Conservation (phyloP, 164 flowering plant genomes). For the Cinnamomum micranthum region DNA sequence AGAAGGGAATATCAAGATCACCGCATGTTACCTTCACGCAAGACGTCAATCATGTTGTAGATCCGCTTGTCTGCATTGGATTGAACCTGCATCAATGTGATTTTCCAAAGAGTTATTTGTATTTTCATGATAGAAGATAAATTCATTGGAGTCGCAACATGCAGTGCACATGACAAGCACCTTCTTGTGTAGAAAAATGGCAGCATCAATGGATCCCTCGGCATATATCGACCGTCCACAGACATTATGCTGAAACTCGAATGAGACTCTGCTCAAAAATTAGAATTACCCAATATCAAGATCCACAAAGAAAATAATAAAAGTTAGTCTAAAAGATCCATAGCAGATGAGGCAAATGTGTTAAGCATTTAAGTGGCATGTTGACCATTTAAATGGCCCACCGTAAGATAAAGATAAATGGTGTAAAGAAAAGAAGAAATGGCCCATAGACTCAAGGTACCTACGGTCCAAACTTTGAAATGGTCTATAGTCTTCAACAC, state of each 20-base stretch:
- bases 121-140: background rate
- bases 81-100: constrained; percentile 44
- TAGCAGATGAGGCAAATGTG: background rate
- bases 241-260: constrained; percentile 96
- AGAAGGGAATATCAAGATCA: constrained; percentile 13
- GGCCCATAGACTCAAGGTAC: too few relatives aligned
- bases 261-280: constrained; percentile 50
- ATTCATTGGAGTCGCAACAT: background rate
- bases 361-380: background rate
- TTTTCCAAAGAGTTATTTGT: background rate
- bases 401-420: too few relatives aligned
- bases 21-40: constrained; percentile 76
- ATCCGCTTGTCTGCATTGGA: constrained; percentile 65
- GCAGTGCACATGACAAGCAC: constrained; percentile 20
- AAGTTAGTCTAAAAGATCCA: too few relatives aligned
- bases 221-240: constrained; percentile 97
- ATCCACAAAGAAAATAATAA: background rate
- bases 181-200: constrained; percentile 84
- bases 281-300: too few relatives aligned
- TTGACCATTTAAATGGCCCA: background rate
- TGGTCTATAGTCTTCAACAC: background rate
- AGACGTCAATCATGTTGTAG: constrained; percentile 59
- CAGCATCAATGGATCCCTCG: constrained; percentile 88
- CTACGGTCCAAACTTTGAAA: too few relatives aligned
- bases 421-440: background rate